These are phyloP conservation scores for Cutaneotrichosporon sp. DNA, from an alignment of 1,284 basidiomycete species.

Conservation along the genomic window DNA sequence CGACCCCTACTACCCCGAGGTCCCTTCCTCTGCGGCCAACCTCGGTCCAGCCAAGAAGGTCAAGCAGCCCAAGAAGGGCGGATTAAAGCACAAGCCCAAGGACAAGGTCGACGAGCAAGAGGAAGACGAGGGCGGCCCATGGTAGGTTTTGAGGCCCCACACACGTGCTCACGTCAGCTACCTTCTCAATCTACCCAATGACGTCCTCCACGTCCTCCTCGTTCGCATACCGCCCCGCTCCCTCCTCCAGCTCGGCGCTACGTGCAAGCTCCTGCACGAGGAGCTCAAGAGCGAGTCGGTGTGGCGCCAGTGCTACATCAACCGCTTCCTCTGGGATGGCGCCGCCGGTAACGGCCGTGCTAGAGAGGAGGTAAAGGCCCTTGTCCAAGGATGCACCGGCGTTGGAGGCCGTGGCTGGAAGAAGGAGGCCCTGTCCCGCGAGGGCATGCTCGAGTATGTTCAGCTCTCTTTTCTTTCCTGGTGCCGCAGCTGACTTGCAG, in stretches of 20 bases:
- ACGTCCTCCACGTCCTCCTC: constrained; percentile 43
- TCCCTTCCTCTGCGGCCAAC: constrained; percentile 24
- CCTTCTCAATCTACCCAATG: constrained; percentile 43
- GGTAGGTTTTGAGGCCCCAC: constrained; percentile 25
- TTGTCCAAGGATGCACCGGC: constrained; percentile 25
- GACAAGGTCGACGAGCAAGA: constrained; percentile 13
- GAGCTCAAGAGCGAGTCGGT: constrained; percentile 41
- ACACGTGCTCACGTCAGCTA: constrained; percentile 32
- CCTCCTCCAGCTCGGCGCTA: constrained; percentile 35
- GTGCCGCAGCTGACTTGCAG: constrained; percentile 27
- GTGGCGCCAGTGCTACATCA: constrained; percentile 49
- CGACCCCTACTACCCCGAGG: constrained; percentile 11
- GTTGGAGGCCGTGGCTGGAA: constrained; percentile 24
- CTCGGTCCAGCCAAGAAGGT: constrained; percentile 18
- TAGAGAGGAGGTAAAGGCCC: constrained; percentile 32
- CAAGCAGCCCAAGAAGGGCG: constrained; percentile 18
- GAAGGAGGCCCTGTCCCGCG: constrained; percentile 32
- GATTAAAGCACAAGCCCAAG: constrained; percentile 25
- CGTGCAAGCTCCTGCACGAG: constrained; percentile 36
- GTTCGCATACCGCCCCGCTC: constrained; percentile 41
- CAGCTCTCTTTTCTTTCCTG: too few relatives aligned
- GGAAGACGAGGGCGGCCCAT: constrained; percentile 21
- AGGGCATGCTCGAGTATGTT: constrained; percentile 49
- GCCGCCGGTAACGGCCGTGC: constrained; percentile 22
- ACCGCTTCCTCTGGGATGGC: constrained; percentile 41